Base-by-base conservation (phyloP, 441 rosid genomes). In the Syzygium malaccense region DNA sequence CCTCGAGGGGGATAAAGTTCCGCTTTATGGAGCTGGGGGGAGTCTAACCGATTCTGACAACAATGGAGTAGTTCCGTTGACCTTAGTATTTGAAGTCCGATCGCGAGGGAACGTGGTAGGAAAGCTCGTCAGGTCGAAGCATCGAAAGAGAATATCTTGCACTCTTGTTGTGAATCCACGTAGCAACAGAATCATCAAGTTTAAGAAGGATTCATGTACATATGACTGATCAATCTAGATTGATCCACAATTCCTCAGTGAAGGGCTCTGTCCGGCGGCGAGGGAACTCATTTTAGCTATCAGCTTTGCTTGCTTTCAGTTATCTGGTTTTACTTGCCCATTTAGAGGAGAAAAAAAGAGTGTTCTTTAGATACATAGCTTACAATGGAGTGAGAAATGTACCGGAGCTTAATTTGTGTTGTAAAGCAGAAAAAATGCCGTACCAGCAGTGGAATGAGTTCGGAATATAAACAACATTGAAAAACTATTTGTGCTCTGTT, bases 11-110 rank as follows among this genome's bases (percentile, higher is more conserved):
- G 89, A 88, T 11, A 93, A 88, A 87, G 92, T 94, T 86, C 96
- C 96, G 51, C 90, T 95, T 37, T 95, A 95, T 20, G 98, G 96
- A 6, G 97, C 96, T 15, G 95, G 96, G 55, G 92, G 94, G 2
- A 92, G 95, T 90, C 90, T 95, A 41, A 88, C 88, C 13, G 84
- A 75, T 54, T 92, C 95, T 6, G 93, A 93, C 58, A 41, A 86
- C 12, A 89, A 86, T 0, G 91, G 91, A 6, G 92, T 91, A 89
- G 93, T 95, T 90, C 96, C 96, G 1, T 75, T 96, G 90, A 92
- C 62, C 64, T 75, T 94, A 79, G 91, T 91, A 86, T 92, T 95
- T 71, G 94, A 91, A 87, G 91, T 94, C n/a, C 86, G 89, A 75
- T 92, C 94, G 64, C 89, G 90, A 79, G 96, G 95, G 68, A 90